Conservation (phyloP, 805 yeast species). For the Yarrowia sp. region DNA sequence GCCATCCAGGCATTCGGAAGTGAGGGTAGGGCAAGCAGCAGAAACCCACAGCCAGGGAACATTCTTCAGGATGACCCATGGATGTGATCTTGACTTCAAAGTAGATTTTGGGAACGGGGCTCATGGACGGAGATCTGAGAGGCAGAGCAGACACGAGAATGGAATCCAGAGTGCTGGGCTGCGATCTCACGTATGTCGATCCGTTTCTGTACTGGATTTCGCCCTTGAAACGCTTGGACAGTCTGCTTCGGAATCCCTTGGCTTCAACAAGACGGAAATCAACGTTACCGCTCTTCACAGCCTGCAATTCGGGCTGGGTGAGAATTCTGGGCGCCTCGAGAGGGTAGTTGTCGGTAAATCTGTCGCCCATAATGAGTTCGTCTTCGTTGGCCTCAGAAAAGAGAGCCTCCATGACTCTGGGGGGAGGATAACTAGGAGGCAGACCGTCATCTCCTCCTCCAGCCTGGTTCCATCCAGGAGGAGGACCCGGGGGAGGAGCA, state of each 20-base stretch:
- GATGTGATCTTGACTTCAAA: conserved; percentile 32
- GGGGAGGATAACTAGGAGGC: conserved; percentile 22
- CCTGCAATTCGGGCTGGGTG: neutral
- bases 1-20: conserved; percentile 36
- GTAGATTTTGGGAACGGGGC: conserved; percentile 27
- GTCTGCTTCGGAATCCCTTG: conserved; percentile 10
- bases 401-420: conserved; percentile 16
- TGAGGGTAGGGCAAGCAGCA: conserved; percentile 34
- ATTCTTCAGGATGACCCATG: conserved; percentile 29
- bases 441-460: conserved; percentile 7
- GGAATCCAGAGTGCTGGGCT: conserved; percentile 27
- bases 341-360: conserved; percentile 17
- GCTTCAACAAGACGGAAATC: neutral
- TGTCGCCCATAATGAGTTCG: conserved; percentile 12
- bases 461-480: conserved; percentile 1
- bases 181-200: conserved; percentile 28
- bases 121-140: conserved; percentile 27
- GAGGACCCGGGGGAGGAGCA: conserved; percentile 24
- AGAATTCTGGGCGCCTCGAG: conserved; percentile 9
- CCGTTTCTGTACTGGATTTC: conserved; percentile 28
- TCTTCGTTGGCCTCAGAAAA: conserved; percentile 19
- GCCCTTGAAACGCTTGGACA: conserved; percentile 28
- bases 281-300: neutral
- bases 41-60: conserved; percentile 33
- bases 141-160: conserved; percentile 29